phyloP scores from a whole-genome alignment of 306 rosid genomes.

The Acacia acuminata region DNA sequence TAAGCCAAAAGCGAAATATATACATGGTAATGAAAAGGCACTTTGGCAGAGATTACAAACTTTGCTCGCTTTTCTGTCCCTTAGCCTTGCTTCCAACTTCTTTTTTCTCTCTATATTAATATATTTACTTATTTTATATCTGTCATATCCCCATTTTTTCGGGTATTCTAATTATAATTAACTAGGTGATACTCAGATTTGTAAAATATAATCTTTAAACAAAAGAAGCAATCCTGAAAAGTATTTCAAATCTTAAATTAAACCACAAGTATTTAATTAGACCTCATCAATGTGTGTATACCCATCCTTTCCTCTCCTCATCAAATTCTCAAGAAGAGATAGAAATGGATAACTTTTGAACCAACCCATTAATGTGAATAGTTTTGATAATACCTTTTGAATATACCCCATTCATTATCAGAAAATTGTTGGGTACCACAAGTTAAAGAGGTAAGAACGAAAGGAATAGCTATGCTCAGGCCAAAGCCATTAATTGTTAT shows the following conservation, averaged over 20 bases:
- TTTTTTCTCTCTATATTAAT: not conserved
- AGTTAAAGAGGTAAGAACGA: not conserved
- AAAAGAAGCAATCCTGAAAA: not conserved
- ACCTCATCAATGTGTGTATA: too few relatives aligned
- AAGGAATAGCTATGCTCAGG: not conserved
- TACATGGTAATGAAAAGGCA: too few relatives aligned
- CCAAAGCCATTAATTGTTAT: not conserved
- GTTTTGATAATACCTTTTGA: not conserved
- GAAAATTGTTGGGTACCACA: conserved; percentile 4
- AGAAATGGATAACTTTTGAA: conserved; percentile 18
- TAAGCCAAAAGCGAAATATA: too few relatives aligned
- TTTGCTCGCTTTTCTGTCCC: not conserved
- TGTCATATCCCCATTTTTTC: not conserved
- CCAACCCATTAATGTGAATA: conserved; percentile 10
- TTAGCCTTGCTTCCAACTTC: too few relatives aligned
- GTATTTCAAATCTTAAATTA: not conserved
- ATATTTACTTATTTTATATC: not conserved
- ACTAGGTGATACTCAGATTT: not conserved
- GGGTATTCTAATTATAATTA: not conserved
- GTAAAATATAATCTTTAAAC: not conserved
- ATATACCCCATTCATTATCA: not conserved
- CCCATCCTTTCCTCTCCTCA: too few relatives aligned
- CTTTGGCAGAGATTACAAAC: too few relatives aligned
- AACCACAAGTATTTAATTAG: not conserved
- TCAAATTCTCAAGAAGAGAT: not conserved